These are phyloP conservation scores for Aspergillus melleus DNA, from an alignment of 2,329 filamentous ascomycete genomes.

Conservation along the genomic window DNA sequence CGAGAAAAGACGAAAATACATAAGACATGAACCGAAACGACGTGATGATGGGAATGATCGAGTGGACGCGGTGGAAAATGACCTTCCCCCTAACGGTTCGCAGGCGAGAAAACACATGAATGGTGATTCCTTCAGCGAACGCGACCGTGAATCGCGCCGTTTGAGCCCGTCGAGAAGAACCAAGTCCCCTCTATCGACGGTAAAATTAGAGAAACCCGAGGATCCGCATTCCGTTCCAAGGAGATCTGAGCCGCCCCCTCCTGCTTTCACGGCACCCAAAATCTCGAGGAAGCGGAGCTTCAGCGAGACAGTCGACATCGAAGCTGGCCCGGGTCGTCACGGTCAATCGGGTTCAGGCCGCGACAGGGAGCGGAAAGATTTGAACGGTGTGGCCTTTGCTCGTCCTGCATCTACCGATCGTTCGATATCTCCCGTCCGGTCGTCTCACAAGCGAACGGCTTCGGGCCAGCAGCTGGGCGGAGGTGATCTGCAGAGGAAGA, in stretches of 20 bases:
- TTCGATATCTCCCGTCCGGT: constrained; percentile 37
- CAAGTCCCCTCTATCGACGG: constrained; percentile 33
- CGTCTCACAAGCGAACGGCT: constrained; percentile 37
- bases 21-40: constrained; percentile 39
- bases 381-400: constrained; percentile 27
- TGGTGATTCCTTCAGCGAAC: constrained; percentile 24
- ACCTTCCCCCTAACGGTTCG: constrained; percentile 22
- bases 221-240: constrained; percentile 28
- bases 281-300: constrained; percentile 38
- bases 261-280: constrained; percentile 14
- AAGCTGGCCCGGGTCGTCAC: constrained; percentile 29
- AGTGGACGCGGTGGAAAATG: constrained; percentile 20
- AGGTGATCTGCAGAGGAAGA: constrained; percentile 28
- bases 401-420: constrained; percentile 33
- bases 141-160: constrained; percentile 23
- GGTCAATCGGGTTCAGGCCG: constrained; percentile 18
- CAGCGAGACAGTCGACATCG: constrained; percentile 36
- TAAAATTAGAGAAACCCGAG: constrained; percentile 40
- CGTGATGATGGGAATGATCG: constrained; percentile 27
- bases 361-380: constrained; percentile 27
- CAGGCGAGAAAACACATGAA: constrained; percentile 30
- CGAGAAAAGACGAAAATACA: constrained; percentile 46
- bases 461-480: constrained; percentile 34
- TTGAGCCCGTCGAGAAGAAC: constrained; percentile 28
- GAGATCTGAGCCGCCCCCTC: constrained; percentile 20